Base-by-base conservation (phyloP, 352 stramenopile genomes). In the Globisporangium nunn region DNA sequence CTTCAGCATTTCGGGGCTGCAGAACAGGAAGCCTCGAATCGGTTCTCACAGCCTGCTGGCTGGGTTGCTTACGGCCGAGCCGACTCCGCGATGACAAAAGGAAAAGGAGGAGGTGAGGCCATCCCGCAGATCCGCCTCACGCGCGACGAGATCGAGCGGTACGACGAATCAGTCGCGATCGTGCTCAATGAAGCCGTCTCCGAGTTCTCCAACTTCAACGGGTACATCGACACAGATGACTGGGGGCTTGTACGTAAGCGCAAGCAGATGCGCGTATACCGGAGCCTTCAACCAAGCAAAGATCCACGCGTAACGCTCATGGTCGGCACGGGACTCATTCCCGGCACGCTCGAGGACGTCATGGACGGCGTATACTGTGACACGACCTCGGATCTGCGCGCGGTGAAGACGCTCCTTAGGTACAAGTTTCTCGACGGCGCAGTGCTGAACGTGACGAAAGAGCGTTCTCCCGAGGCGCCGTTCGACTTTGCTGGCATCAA, bases 401-500 rank as follows among this genome's bases (percentile, higher is more conserved):
- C 61, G 0, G 70, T 64, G 14, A 73, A 74, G 30, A 40, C 66
- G n/a, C 47, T 77, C n/a, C 51, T 77, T 4, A 64, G 70, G 8
- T 66, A 75, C 58, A 57, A 68, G 37, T 47, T 78, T 6, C 58
- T 72, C 14, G 72, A 72, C 31, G 67, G 58, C 10, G 61, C 52
- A 1, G 58, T 79, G 11, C 52, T 81, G 17, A 59, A 67, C 37
- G 67, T 63, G 1, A 65, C 59, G 17, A 59, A 75, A 59, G 62
- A 62, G 5, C 64, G 65, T 3, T 70, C 56, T 14, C 17, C 58
- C 0, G 53, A 75, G 0, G 62, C 63, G 15, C 72, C 72, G 29
- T 81, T 66, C 50, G 62, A 60, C 33, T 81, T 79, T 43, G 67
- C 67, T 2, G 72, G 72, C 23, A 77, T 81, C 63, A 78, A 79